Percentiles rank a stretch among this genome's conserved stretches.
Conservation (phyloP, 768 basidiomycete genomes). For the Suillus brevipes region DNA sequence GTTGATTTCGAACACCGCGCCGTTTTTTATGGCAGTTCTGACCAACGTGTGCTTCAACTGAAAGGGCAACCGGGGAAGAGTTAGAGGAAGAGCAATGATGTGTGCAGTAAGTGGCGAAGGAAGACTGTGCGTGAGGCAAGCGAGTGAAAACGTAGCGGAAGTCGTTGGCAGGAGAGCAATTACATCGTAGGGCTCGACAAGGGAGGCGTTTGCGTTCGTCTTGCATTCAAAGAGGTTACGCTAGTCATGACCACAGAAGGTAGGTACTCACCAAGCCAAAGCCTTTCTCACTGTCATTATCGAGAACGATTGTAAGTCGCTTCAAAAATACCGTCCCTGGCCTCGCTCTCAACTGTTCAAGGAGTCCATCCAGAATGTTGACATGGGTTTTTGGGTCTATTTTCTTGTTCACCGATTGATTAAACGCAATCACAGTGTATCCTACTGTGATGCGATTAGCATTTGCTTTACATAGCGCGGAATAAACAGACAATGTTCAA, state of each 20-base stretch:
- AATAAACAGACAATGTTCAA: slow-evolving; percentile 64
- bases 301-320: slow-evolving; percentile 75
- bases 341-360: slow-evolving; percentile 60
- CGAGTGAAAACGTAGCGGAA: slow-evolving; percentile 67
- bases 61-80: slow-evolving; percentile 75
- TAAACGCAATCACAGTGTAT: slow-evolving; percentile 79
- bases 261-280: slow-evolving; percentile 66
- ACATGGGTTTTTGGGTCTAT: slow-evolving; percentile 71
- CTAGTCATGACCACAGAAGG: background rate
- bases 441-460: slow-evolving; percentile 58
- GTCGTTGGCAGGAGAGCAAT: slow-evolving; percentile 77
- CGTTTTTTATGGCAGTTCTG: slow-evolving; percentile 78
- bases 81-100: slow-evolving; percentile 78
- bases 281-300: slow-evolving; percentile 85
- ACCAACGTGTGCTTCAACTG: slow-evolving; percentile 83
- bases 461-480: background rate
- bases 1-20: slow-evolving; percentile 78
- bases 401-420: slow-evolving; percentile 68
- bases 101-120: slow-evolving; percentile 79
- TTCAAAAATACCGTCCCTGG: slow-evolving; percentile 67
- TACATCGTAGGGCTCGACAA: slow-evolving; percentile 72
- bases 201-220: slow-evolving; percentile 67
- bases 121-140: slow-evolving; percentile 76
- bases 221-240: slow-evolving; percentile 28
- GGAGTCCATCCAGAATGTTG: slow-evolving; percentile 59